Percentiles rank a stretch among this genome's conserved stretches.
Evolutionary conservation across 2,329 filamentous ascomycete species (phyloP).

Genomic region (Ophiostoma novo-ulmi): DNA sequence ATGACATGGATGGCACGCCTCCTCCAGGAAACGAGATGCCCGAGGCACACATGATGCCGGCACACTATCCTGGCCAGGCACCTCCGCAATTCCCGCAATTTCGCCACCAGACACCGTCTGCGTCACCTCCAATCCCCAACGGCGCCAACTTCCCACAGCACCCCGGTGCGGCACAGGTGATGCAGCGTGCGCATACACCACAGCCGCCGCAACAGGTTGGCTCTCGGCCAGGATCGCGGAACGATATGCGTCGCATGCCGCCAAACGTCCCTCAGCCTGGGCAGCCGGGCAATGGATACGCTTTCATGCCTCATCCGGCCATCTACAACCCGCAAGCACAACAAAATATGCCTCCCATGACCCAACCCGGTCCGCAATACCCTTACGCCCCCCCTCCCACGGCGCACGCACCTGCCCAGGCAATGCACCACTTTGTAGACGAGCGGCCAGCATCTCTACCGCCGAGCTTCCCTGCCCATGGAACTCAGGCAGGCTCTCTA

Average conservation of each 20-base stretch:
- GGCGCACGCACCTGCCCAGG: constrained; percentile 33
- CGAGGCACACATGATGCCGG: constrained; percentile 59
- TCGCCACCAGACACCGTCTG: constrained; percentile 74
- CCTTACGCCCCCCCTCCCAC: constrained; percentile 35
- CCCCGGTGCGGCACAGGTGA: constrained; percentile 36
- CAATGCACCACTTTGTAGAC: constrained; percentile 67
- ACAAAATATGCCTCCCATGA: constrained; percentile 39
- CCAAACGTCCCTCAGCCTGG: constrained; percentile 65
- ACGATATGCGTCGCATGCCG: constrained; percentile 69
- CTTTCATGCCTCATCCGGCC: constrained; percentile 78
- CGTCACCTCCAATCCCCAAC: constrained; percentile 81
- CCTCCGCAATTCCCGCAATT: constrained; percentile 68
- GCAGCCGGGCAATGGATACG: constrained; percentile 58
- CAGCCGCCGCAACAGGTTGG: constrained; percentile 65
- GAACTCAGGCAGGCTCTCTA: constrained; percentile 33
- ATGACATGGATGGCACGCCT: constrained; percentile 70
- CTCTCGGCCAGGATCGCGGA: constrained; percentile 74
- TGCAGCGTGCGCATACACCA: constrained; percentile 70
- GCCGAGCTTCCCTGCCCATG: constrained; percentile 56
- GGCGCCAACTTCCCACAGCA: constrained; percentile 62
- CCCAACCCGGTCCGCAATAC: constrained; percentile 37
- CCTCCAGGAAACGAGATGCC: constrained; percentile 60
- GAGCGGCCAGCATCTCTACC: constrained; percentile 70
- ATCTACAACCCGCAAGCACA: constrained; percentile 69
- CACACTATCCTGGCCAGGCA: constrained; percentile 62